These are phyloP conservation scores for Earliella scabrosa DNA, from an alignment of 1,284 basidiomycete genomes.

Conservation along the genomic window DNA sequence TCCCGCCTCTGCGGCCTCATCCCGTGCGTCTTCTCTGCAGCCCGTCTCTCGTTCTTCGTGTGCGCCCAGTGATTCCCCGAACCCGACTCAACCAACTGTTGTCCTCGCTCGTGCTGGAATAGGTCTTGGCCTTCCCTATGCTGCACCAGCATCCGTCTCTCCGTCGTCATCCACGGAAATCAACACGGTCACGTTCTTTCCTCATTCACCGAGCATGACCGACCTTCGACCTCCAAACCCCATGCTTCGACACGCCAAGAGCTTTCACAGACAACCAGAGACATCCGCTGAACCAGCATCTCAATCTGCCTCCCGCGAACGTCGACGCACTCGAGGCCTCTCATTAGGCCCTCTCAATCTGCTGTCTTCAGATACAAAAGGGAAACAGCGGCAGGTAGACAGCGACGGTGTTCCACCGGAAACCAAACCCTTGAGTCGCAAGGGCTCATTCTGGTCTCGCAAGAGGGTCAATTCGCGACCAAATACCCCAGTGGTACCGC, in stretches of 20 bases:
- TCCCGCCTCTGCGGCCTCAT: conserved; percentile 14
- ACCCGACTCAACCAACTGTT: conserved; percentile 41
- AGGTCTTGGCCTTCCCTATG: conserved; percentile 59
- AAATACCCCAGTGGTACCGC: conserved; percentile 25
- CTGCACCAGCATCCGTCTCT: conserved; percentile 47
- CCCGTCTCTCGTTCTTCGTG: conserved; percentile 21
- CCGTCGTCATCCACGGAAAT: conserved; percentile 46
- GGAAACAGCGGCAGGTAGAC: conserved; percentile 30
- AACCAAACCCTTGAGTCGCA: conserved; percentile 49
- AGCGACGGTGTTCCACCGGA: conserved; percentile 23
- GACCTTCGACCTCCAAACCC: conserved; percentile 14
- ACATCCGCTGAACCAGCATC: conserved; percentile 19
- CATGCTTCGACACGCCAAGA: conserved; percentile 48
- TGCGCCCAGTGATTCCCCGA: conserved; percentile 26
- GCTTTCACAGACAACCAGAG: conserved; percentile 44
- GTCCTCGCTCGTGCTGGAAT: conserved; percentile 61
- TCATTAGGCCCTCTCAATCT: conserved; percentile 50
- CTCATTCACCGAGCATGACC: conserved; percentile 25
- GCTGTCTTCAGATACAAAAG: conserved; percentile 43
- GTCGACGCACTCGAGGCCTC: conserved; percentile 45
- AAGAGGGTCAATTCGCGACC: conserved; percentile 39
- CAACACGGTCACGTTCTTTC: conserved; percentile 44
- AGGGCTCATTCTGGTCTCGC: conserved; percentile 58
- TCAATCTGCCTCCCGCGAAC: conserved; percentile 35
- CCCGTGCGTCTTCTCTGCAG: conserved; percentile 25